Percentiles rank a stretch among this genome's conserved stretches.
These are phyloP conservation scores for Botrytis paeoniae DNA, from an alignment of 2,329 filamentous ascomycete species.

Conservation along the genomic window DNA sequence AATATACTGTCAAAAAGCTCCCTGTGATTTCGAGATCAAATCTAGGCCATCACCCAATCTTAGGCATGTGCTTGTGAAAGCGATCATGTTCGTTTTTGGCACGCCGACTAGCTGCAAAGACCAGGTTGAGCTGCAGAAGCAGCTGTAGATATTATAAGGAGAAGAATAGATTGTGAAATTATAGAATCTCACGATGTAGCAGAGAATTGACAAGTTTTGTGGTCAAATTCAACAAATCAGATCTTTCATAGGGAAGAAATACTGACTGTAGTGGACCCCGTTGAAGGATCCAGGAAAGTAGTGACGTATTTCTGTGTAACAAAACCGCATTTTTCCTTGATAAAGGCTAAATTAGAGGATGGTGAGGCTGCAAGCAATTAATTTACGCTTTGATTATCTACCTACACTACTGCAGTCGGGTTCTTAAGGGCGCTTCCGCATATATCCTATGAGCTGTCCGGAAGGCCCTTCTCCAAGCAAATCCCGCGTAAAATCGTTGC, in stretches of 20 bases:
- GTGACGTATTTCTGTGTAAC: neutral
- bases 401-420: neutral
- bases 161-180: neutral
- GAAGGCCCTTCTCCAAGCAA: neutral
- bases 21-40: neutral
- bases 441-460: neutral
- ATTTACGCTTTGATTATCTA: neutral
- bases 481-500: neutral
- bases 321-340: neutral
- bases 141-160: neutral
- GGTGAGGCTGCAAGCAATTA: neutral
- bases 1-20: neutral
- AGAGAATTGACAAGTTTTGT: neutral
- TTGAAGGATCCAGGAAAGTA: neutral
- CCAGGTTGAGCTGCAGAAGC: neutral
- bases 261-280: neutral
- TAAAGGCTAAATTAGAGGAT: neutral
- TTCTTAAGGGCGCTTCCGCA: neutral
- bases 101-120: neutral
- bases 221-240: neutral
- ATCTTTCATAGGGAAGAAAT: neutral
- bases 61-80: neutral
- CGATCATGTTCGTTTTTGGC: neutral
- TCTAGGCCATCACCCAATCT: neutral
- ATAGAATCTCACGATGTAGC: neutral